A percentile compares a stretch with the other conserved stretches of the same genome.
Conservation (phyloP, 768 basidiomycete genomes). For the Russula brevipes region DNA sequence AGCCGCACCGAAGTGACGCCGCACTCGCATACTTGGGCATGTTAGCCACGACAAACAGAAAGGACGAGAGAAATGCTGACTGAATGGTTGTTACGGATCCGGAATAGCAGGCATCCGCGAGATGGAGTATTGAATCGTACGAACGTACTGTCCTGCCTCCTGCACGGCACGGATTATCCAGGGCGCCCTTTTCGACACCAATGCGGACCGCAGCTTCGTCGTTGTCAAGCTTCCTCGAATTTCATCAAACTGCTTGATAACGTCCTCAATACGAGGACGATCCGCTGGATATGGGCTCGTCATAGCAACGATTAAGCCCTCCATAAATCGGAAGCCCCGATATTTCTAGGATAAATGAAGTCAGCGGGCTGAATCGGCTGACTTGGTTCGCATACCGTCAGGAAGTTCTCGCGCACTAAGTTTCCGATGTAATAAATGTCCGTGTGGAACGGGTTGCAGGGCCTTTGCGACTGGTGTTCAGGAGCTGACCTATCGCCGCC, state of each 20-base stretch:
- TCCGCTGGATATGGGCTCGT: conserved; percentile 26
- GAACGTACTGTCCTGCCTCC: not conserved
- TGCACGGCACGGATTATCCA: not conserved
- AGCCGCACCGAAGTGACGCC: not conserved
- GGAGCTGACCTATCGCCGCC: not conserved
- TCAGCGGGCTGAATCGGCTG: not conserved
- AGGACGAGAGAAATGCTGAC: not conserved
- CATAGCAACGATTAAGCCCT: conserved; percentile 29
- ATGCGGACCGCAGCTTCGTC: conserved; percentile 15
- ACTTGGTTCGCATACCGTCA: not conserved
- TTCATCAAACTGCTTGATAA: conserved; percentile 1
- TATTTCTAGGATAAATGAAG: conserved; percentile 22
- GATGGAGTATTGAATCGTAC: conserved; percentile 5
- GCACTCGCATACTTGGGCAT: not conserved
- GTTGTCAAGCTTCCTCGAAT: not conserved
- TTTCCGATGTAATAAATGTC: not conserved
- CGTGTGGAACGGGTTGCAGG: not conserved
- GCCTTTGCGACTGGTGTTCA: not conserved
- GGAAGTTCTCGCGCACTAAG: not conserved
- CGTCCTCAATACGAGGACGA: conserved; percentile 28
- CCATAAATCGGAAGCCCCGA: conserved; percentile 28
- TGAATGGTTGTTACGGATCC: not conserved
- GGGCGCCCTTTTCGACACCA: not conserved
- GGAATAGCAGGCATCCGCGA: conserved; percentile 6
- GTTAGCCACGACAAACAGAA: not conserved